phyloP scores from a whole-genome alignment of 2,329 filamentous ascomycete species.

The Calonectria pteridis region DNA sequence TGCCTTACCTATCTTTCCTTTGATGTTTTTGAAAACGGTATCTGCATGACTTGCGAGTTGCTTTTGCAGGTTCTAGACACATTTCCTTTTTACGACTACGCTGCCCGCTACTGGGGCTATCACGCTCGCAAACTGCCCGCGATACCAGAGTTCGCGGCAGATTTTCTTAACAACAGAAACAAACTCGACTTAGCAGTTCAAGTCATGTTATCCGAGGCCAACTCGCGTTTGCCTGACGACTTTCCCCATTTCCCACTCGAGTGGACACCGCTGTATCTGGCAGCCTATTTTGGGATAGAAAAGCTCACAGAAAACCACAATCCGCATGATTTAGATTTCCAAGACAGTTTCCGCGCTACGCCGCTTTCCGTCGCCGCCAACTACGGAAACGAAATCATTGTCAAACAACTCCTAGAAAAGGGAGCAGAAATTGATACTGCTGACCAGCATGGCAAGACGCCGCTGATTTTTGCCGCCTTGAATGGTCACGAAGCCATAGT shows the following conservation, averaged over 20 bases:
- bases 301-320: background rate
- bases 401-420: background rate
- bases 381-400: background rate
- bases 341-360: background rate
- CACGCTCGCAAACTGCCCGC: background rate
- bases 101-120: background rate
- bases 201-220: background rate
- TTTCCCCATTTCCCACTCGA: background rate
- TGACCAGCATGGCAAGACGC: background rate
- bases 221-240: background rate
- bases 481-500: background rate
- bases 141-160: background rate
- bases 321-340: background rate
- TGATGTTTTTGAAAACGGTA: background rate
- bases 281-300: background rate
- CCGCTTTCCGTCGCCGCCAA: background rate
- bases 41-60: background rate
- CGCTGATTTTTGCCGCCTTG: background rate
- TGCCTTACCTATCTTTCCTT: constrained; percentile 6
- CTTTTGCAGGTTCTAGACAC: background rate
- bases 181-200: background rate
- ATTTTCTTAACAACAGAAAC: background rate
- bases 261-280: background rate
- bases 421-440: background rate
- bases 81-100: constrained; percentile 2